Conservation (phyloP, 2,329 filamentous ascomycete genomes). For the Fusarium sp. region DNA sequence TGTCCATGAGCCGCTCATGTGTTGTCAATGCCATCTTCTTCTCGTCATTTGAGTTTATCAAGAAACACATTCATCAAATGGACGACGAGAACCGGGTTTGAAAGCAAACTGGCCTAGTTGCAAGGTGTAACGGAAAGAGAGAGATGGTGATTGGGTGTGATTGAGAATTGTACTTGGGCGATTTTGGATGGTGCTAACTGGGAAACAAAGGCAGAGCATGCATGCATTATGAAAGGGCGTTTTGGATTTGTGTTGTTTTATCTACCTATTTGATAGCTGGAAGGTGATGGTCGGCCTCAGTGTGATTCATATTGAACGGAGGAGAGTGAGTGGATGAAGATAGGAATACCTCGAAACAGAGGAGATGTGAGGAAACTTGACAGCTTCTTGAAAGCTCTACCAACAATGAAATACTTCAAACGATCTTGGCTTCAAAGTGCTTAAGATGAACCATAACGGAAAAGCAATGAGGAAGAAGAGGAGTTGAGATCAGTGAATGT, state of each 20-base stretch:
- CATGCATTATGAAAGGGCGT: conserved; percentile 49
- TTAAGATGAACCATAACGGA: neutral
- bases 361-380: neutral
- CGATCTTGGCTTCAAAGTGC: neutral
- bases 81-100: conserved; percentile 58
- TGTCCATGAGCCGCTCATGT: conserved; percentile 86
- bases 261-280: conserved; percentile 11
- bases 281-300: neutral
- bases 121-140: neutral
- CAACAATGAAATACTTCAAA: neutral
- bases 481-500: conserved; percentile 3
- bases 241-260: conserved; percentile 34
- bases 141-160: conserved; percentile 1
- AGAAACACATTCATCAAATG: conserved; percentile 74
- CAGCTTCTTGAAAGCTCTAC: neutral
- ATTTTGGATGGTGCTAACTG: conserved; percentile 23
- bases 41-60: conserved; percentile 87
- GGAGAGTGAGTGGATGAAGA: neutral
- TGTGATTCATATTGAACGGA: too few relatives aligned
- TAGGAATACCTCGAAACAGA: conserved; percentile 17
- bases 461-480: neutral
- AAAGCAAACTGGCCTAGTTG: neutral
- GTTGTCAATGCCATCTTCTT: conserved; percentile 92
- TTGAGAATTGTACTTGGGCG: conserved; percentile 22
- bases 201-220: conserved; percentile 37